A percentile compares a stretch with the other conserved stretches of the same genome.
These are phyloP conservation scores for Cafeteria roenbergensis DNA, from an alignment of 108 stramenopile genomes.

Conservation along the genomic window DNA sequence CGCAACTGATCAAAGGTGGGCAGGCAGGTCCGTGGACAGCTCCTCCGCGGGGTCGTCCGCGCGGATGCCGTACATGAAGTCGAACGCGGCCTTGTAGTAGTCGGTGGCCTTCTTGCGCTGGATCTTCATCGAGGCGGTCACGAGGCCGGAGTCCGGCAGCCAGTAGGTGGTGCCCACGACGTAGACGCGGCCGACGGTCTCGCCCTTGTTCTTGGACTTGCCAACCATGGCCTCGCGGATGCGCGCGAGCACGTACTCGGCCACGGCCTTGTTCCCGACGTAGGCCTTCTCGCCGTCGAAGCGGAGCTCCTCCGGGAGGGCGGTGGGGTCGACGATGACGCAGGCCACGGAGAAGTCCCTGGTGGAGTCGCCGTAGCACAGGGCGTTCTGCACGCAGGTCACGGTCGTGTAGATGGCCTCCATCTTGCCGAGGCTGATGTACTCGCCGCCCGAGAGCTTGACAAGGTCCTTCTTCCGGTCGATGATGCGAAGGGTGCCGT, in stretches of 20 bases:
- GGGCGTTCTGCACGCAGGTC: slow-evolving; percentile 53
- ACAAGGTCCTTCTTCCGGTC: slow-evolving; percentile 63
- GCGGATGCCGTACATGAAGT: slow-evolving; percentile 22
- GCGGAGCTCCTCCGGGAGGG: too few relatives aligned
- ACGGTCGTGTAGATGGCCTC: slow-evolving; percentile 60
- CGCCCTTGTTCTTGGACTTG: not conserved
- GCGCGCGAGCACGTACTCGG: not conserved
- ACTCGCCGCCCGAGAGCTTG: slow-evolving; percentile 80
- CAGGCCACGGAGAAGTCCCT: not conserved
- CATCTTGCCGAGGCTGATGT: slow-evolving; percentile 70
- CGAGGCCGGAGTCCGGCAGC: slow-evolving; percentile 15
- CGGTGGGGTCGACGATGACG: not conserved
- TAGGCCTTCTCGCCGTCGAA: too few relatives aligned
- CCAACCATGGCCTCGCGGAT: not conserved
- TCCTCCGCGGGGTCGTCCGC: too few relatives aligned
- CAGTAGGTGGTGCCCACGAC: slow-evolving; percentile 4
- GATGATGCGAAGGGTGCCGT: slow-evolving; percentile 17
- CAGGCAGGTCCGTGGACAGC: too few relatives aligned
- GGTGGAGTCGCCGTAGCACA: not conserved
- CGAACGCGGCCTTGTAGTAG: slow-evolving; percentile 6
- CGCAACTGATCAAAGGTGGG: too few relatives aligned
- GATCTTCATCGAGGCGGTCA: slow-evolving; percentile 21
- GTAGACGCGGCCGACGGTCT: slow-evolving; percentile 10
- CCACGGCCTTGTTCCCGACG: too few relatives aligned
- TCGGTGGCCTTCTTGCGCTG: slow-evolving; percentile 7